A percentile compares a stretch with the other conserved stretches of the same genome.
These are phyloP conservation scores for Fragosphaeria purpurea DNA, from an alignment of 2,329 filamentous ascomycete genomes.

Conservation along the genomic window DNA sequence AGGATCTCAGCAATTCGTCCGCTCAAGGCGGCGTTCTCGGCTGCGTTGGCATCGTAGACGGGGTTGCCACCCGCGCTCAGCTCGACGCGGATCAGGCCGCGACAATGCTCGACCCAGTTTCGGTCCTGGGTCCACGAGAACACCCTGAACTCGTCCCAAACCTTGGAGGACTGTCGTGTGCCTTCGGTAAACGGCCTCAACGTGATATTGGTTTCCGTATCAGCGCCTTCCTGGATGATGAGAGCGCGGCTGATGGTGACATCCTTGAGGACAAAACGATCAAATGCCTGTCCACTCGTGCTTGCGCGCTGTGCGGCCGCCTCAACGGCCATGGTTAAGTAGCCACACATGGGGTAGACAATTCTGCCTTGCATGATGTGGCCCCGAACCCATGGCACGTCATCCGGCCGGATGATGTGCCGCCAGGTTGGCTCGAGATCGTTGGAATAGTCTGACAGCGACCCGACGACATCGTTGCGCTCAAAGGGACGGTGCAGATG, in stretches of 20 bases:
- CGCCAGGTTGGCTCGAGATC: constrained; percentile 27
- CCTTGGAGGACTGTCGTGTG: constrained; percentile 13
- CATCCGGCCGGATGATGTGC: constrained; percentile 23
- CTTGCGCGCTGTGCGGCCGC: constrained; percentile 17
- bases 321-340: constrained; percentile 28
- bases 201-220: constrained; percentile 19
- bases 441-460: constrained; percentile 22
- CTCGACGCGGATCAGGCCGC: constrained; percentile 14
- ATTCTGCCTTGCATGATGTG: constrained; percentile 36
- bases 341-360: constrained; percentile 33
- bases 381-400: constrained; percentile 37
- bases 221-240: constrained; percentile 19
- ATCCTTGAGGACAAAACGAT: constrained; percentile 18
- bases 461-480: constrained; percentile 24
- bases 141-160: constrained; percentile 22
- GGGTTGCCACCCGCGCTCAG: constrained; percentile 6
- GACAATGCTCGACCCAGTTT: constrained; percentile 21
- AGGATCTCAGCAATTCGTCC: neutral
- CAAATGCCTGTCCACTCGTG: constrained; percentile 10
- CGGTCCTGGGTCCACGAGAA: constrained; percentile 18
- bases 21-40: neutral
- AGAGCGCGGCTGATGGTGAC: constrained; percentile 20
- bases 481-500: constrained; percentile 24
- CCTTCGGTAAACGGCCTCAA: constrained; percentile 12
- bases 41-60: constrained; percentile 1